Percentiles rank a stretch among this genome's conserved stretches.
Conservation (phyloP, 2,329 filamentous ascomycete genomes). For the Fusarium ramigenum region DNA sequence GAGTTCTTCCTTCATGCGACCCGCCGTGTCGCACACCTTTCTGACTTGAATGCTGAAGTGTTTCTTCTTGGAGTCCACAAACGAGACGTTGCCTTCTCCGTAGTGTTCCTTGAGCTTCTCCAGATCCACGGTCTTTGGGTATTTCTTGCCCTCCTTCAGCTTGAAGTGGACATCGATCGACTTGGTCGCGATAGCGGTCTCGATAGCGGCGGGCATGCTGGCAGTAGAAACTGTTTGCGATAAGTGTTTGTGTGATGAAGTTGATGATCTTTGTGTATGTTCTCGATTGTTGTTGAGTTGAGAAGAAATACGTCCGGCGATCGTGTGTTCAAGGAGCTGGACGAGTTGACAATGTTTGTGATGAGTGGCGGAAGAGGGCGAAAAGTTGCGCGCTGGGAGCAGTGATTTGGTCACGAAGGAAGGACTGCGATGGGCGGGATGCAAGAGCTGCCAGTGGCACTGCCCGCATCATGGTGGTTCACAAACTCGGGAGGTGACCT, state of each 20-base stretch:
- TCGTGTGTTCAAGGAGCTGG: neutral
- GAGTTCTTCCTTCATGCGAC: neutral
- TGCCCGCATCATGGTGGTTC: rapidly evolving
- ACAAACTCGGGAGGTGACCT: neutral
- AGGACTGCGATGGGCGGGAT: too few species aligned
- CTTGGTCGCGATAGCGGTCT: neutral
- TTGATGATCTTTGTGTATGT: neutral
- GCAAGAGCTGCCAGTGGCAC: neutral
- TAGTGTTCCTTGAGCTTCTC: too few species aligned
- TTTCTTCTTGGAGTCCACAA: too few species aligned
- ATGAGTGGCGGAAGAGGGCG: rapidly evolving
- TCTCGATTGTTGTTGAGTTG: neutral
- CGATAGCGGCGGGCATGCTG: neutral
- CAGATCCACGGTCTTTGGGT: too few species aligned
- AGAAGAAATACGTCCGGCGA: neutral
- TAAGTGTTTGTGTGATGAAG: neutral
- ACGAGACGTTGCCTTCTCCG: too few species aligned
- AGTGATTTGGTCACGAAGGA: too few species aligned
- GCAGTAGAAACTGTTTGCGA: rapidly evolving
- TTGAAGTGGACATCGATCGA: neutral
- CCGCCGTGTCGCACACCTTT: neutral
- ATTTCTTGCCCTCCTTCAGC: neutral
- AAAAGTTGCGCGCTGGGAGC: rapidly evolving
- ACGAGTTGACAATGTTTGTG: neutral
- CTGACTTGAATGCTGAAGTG: too few species aligned